Evolutionary conservation across 345 rosid genomes (phyloP).

Genomic region (Salix brachista): DNA sequence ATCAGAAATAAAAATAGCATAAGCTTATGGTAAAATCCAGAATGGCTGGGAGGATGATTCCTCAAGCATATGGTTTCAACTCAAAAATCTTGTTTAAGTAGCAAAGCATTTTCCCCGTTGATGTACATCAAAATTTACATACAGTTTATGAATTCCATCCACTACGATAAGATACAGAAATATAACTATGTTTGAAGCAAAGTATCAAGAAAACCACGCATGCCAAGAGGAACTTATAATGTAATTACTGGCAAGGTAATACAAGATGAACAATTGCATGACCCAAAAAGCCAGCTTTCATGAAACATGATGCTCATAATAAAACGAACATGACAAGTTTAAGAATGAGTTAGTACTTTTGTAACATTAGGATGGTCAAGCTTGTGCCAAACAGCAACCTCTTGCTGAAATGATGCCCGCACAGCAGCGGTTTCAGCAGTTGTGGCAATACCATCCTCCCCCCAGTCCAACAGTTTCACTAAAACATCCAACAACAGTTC

Average conservation of each 20-base stretch:
- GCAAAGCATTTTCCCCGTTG: neutral
- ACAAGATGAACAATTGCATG: conserved; percentile 1
- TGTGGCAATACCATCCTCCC: conserved; percentile 63
- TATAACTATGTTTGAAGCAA: neutral
- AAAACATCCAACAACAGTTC: conserved; percentile 20
- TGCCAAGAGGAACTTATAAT: neutral
- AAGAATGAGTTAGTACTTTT: conserved; percentile 40
- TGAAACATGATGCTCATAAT: neutral
- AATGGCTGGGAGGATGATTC: neutral
- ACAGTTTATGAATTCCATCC: neutral
- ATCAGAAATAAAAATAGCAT: conserved; percentile 1
- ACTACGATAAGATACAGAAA: neutral
- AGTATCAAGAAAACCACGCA: neutral
- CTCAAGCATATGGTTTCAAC: neutral
- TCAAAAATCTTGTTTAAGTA: neutral
- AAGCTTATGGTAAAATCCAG: neutral
- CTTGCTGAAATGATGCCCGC: conserved; percentile 75
- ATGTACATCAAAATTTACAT: neutral
- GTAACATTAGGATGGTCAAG: conserved; percentile 91
- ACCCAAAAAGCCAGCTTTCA: conserved; percentile 1
- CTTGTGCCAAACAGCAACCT: conserved; percentile 97
- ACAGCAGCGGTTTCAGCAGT: conserved; percentile 68
- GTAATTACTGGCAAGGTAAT: neutral
- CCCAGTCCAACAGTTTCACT: conserved; percentile 95
- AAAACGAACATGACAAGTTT: neutral